These are phyloP conservation scores for Aspergillus fischeri DNA, from an alignment of 2,329 filamentous ascomycete species.

Conservation along the genomic window DNA sequence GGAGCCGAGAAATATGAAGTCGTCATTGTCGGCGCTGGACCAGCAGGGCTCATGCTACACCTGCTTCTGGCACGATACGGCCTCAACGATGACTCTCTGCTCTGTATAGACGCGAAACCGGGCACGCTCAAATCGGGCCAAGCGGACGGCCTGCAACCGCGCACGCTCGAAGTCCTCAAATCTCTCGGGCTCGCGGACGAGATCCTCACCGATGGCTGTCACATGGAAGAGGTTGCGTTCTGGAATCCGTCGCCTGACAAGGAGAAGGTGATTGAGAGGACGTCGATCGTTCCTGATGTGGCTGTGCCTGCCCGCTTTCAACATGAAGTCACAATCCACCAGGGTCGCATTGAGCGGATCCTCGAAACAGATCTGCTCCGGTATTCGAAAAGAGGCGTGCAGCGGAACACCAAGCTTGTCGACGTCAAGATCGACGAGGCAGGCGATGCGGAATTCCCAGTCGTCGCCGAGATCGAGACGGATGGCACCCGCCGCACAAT, in stretches of 20 bases:
- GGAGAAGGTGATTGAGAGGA: slow-evolving; percentile 55
- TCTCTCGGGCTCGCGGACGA: slow-evolving; percentile 40
- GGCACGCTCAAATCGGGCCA: slow-evolving; percentile 38
- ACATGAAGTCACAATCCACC: slow-evolving; percentile 67
- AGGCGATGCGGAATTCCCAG: slow-evolving; percentile 39
- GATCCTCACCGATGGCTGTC: slow-evolving; percentile 37
- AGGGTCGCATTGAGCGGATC: slow-evolving; percentile 67
- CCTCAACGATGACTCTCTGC: slow-evolving; percentile 36
- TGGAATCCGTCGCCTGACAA: slow-evolving; percentile 60
- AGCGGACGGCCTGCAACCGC: slow-evolving; percentile 42
- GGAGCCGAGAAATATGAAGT: slow-evolving; percentile 39
- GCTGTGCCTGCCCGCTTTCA: slow-evolving; percentile 68
- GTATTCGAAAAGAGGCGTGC: slow-evolving; percentile 54
- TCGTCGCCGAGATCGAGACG: slow-evolving; percentile 31
- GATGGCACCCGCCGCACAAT: slow-evolving; percentile 38
- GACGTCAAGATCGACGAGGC: slow-evolving; percentile 56
- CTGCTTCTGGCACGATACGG: slow-evolving; percentile 44
- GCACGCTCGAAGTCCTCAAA: slow-evolving; percentile 42
- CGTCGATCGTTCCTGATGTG: slow-evolving; percentile 47
- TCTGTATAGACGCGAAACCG: slow-evolving; percentile 43
- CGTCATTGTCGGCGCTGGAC: slow-evolving; percentile 41
- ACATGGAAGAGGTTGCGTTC: slow-evolving; percentile 58
- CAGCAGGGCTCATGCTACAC: slow-evolving; percentile 41
- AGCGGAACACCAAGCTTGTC: slow-evolving; percentile 62
- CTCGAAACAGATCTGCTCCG: slow-evolving; percentile 64